Evolutionary conservation across 495 filamentous ascomycete species (phyloP).

Genomic region (Ascodesmis nigricans): DNA sequence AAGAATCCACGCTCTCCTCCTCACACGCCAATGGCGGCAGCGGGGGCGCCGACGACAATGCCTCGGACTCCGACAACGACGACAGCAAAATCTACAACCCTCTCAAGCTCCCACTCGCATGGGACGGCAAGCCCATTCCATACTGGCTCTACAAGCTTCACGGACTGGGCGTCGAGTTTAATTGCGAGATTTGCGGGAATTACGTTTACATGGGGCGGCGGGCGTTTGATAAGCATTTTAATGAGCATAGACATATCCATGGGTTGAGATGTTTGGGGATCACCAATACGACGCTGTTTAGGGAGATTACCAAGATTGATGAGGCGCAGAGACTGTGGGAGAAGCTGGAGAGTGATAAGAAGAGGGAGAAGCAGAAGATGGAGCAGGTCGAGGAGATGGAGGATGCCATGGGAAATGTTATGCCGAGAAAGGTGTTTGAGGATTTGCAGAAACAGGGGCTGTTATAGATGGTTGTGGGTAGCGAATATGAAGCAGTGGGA

Average conservation of each 20-base stretch:
- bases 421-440: slow-evolving; percentile 92
- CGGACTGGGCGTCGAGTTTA: slow-evolving; percentile 81
- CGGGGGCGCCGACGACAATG: slow-evolving; percentile 28
- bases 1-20: slow-evolving; percentile 15
- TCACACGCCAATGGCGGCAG: slow-evolving; percentile 23
- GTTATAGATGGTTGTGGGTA: slow-evolving; percentile 25
- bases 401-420: slow-evolving; percentile 89
- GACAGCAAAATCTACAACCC: slow-evolving; percentile 91
- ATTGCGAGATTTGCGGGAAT: slow-evolving; percentile 92
- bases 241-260: slow-evolving; percentile 74
- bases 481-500: background rate
- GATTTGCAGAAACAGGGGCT: slow-evolving; percentile 58
- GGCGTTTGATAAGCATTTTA: slow-evolving; percentile 96
- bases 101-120: slow-evolving; percentile 79
- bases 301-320: slow-evolving; percentile 80
- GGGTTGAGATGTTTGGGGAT: slow-evolving; percentile 86
- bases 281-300: slow-evolving; percentile 74
- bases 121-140: slow-evolving; percentile 96
- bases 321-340: slow-evolving; percentile 79
- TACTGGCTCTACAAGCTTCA: slow-evolving; percentile 98
- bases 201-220: slow-evolving; percentile 91
- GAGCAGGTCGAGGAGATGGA: slow-evolving; percentile 95
- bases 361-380: slow-evolving; percentile 46
- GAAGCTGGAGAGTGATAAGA: slow-evolving; percentile 72
- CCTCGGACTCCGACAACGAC: slow-evolving; percentile 41